A percentile compares a stretch with the other conserved stretches of the same genome.
Conservation (phyloP, 306 rosid species). For the Dryas alaskensis region DNA sequence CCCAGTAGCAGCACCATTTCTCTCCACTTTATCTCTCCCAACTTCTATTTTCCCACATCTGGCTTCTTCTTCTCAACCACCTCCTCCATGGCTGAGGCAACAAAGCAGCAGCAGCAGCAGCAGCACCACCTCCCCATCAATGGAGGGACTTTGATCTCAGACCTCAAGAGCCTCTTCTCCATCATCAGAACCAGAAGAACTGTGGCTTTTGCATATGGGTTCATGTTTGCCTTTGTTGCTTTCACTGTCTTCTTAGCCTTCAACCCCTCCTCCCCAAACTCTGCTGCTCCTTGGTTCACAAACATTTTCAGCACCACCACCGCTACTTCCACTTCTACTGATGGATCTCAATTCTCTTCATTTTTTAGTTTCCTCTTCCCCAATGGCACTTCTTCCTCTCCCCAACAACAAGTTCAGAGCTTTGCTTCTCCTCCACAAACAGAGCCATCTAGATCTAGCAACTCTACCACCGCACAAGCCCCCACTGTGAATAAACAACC, state of each 20-base stretch:
- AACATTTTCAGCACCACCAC: slow-evolving; percentile 38
- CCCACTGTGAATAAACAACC: slow-evolving; percentile 15
- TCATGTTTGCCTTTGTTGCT: slow-evolving; percentile 54
- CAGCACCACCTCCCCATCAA: slow-evolving; percentile 36
- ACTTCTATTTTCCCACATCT: background rate
- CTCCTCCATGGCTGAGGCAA: slow-evolving; percentile 63
- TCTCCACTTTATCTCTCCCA: background rate
- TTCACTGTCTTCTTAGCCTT: slow-evolving; percentile 72
- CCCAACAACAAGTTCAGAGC: slow-evolving; percentile 8
- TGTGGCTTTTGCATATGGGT: slow-evolving; percentile 56
- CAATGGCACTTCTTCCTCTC: slow-evolving; percentile 29
- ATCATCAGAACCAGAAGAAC: slow-evolving; percentile 62
- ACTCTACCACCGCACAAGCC: slow-evolving; percentile 35
- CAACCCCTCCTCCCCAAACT: slow-evolving; percentile 54
- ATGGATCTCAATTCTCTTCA: slow-evolving; percentile 49
- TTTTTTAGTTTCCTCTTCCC: slow-evolving; percentile 53
- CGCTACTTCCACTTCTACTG: background rate
- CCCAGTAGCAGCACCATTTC: background rate
- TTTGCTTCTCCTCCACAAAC: slow-evolving; percentile 10
- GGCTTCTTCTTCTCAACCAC: background rate
- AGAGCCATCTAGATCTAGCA: slow-evolving; percentile 56
- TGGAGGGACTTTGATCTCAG: slow-evolving; percentile 43
- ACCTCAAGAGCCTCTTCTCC: slow-evolving; percentile 55
- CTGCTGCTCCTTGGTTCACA: slow-evolving; percentile 60
- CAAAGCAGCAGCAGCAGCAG: slow-evolving; percentile 32